Evolutionary conservation across 306 rosid genomes (phyloP), one percentile per base, ranked within the genome.

Genomic region (Phaseolus lunatus): DNA sequence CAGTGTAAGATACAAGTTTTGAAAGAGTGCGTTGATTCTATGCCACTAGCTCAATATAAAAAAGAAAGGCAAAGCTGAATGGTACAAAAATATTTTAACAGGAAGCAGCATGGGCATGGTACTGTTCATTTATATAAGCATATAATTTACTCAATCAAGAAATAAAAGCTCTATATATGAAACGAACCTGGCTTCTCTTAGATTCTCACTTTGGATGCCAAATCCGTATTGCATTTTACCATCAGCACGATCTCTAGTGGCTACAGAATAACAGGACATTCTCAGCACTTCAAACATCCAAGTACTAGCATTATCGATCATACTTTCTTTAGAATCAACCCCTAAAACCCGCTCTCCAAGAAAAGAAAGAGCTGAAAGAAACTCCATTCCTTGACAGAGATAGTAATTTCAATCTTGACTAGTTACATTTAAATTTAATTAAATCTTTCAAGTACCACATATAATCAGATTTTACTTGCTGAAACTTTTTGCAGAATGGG

Each of bases 121-220:
- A 43, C 27, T 52, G 54, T 47, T 47, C 75, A 31, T 31, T 31
- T 26, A 31, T 26, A 23, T 54, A 65, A 65, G 66, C 33, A 58
- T 67, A 71, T 9, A 76, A 45, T 78, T 43, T 70, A 50, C 15
- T 71, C 37, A 71, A 66, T 67, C 57, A 23, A 79, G 78, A 41
- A 68, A 61, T 9, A 18, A 19, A 31, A 78, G 31, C n/a, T n/a
- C n/a, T n/a, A 49, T 57, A 58, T 59, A 64, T 58, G 49, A 56
- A 61, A 81, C n/a, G 53, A 86, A 95, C 97, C 99, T 95, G 96
- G 99, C 99, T 85, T 95, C 96, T 85, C 99, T 87, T 7, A 95
- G 89, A 79, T 92, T 87, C 86, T 95, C 97, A 29, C 88, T 81
- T 10, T 88, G 97, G 77, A 95, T 65, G 85, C 96, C 97, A 82